Evolutionary conservation across 345 rosid genomes (phyloP).

Genomic region (Trapa incisa): DNA sequence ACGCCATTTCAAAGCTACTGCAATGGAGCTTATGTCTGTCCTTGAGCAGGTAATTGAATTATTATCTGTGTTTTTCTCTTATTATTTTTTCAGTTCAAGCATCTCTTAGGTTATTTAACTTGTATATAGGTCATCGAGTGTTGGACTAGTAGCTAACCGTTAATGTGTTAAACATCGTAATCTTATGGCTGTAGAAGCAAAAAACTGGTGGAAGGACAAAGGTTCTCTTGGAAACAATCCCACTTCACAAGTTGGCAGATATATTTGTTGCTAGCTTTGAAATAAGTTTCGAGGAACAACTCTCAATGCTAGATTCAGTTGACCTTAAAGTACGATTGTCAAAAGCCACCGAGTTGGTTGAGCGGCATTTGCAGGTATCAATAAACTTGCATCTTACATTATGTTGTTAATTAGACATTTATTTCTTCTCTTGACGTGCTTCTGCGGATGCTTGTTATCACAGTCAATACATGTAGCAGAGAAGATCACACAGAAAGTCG

Average conservation of each 20-base stretch:
- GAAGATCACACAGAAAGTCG: conserved; percentile 97
- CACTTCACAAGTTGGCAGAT: conserved; percentile 93
- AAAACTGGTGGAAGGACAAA: conserved; percentile 95
- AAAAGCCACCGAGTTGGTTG: conserved; percentile 96
- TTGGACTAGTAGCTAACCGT: background rate
- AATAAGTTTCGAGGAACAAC: conserved; percentile 95
- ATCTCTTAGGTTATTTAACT: background rate
- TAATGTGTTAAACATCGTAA: conserved; percentile 3
- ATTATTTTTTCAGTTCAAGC: background rate
- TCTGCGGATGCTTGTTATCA: conserved; percentile 16
- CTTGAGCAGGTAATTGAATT: conserved; percentile 77
- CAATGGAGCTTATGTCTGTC: conserved; percentile 89
- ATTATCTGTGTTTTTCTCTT: background rate
- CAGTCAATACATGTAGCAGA: conserved; percentile 99
- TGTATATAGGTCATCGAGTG: too few species aligned
- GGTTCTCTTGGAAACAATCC: conserved; percentile 92
- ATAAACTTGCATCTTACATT: conserved; percentile 9
- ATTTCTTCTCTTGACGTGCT: conserved; percentile 16
- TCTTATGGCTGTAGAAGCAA: conserved; percentile 42
- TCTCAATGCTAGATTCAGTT: conserved; percentile 88
- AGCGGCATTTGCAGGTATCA: conserved; percentile 90
- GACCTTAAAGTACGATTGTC: conserved; percentile 86
- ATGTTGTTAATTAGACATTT: conserved; percentile 2
- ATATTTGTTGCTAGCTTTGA: conserved; percentile 99
- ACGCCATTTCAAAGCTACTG: conserved; percentile 93